Percentiles rank a stretch among this genome's conserved stretches.
phyloP scores from a whole-genome alignment of 257 asterid species.

The Ilex aquifolium region DNA sequence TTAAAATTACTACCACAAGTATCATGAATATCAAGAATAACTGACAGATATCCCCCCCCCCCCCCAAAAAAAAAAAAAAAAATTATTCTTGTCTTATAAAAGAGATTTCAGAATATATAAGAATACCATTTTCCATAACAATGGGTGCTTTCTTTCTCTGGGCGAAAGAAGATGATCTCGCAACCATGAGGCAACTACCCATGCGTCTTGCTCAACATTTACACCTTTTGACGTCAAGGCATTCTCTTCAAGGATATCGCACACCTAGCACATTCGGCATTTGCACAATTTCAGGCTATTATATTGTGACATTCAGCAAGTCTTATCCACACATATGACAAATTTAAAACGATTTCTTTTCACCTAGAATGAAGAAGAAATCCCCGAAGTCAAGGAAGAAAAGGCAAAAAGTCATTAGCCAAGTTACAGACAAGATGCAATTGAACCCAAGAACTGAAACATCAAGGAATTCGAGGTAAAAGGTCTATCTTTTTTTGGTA shows the following conservation, averaged over 20 bases:
- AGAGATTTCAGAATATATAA: constrained; percentile 8
- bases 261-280: constrained; percentile 43
- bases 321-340: too few relatives aligned
- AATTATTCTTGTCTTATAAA: too few relatives aligned
- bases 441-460: neutral
- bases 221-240: constrained; percentile 46
- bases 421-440: too few relatives aligned
- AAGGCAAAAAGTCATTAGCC: too few relatives aligned
- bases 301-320: too few relatives aligned
- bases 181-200: constrained; percentile 80
- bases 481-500: too few relatives aligned
- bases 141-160: constrained; percentile 68
- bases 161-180: constrained; percentile 89
- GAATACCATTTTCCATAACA: constrained; percentile 75
- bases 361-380: neutral
- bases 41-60: too few relatives aligned
- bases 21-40: too few relatives aligned
- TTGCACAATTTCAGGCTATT: constrained; percentile 11
- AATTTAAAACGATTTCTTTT: too few relatives aligned
- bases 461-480: too few relatives aligned
- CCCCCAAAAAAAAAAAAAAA: constrained; percentile 6
- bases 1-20: too few relatives aligned
- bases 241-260: constrained; percentile 85
- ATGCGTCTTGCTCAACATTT: constrained; percentile 54
- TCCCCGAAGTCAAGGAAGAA: too few relatives aligned